A percentile compares a stretch with the other conserved stretches of the same genome.
Evolutionary conservation across 371 early-diverging fungal species (phyloP).

Genomic region (Quaeritorhiza haematococci): DNA sequence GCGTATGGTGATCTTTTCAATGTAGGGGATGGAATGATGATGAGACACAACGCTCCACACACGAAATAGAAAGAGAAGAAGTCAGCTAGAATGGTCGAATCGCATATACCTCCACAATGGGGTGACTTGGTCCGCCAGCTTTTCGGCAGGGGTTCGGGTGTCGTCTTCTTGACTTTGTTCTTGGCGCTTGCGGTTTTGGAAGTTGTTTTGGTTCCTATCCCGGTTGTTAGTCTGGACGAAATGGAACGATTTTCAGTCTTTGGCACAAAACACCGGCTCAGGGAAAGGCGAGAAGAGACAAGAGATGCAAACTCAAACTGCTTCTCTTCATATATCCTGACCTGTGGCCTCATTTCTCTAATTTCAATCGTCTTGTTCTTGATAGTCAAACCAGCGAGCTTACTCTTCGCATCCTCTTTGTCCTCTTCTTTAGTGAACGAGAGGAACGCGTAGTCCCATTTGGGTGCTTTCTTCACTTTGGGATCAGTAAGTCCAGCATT

Average conservation of each 20-base stretch:
- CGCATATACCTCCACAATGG: conserved; percentile 56
- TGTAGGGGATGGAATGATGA: background rate
- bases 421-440: conserved; percentile 14
- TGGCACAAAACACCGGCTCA: too few species aligned
- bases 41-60: background rate
- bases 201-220: conserved; percentile 24
- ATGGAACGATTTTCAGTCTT: too few species aligned
- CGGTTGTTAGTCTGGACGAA: too few species aligned
- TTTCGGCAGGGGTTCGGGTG: conserved; percentile 51
- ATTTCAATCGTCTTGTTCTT: background rate
- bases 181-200: conserved; percentile 3
- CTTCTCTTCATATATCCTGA: too few species aligned
- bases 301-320: too few species aligned
- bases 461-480: conserved; percentile 55
- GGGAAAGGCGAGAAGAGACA: too few species aligned
- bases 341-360: too few species aligned
- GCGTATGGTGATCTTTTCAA: conserved; percentile 29
- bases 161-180: conserved; percentile 13
- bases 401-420: background rate
- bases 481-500: too few species aligned
- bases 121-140: conserved; percentile 68
- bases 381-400: too few species aligned
- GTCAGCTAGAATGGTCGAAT: conserved; percentile 25
- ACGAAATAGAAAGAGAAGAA: background rate
- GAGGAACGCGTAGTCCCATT: conserved; percentile 40